Evolutionary conservation across 192 early-diverging fungal species (phyloP), one percentile per base, ranked within the genome.

Genomic region (Piromyces sp.): DNA sequence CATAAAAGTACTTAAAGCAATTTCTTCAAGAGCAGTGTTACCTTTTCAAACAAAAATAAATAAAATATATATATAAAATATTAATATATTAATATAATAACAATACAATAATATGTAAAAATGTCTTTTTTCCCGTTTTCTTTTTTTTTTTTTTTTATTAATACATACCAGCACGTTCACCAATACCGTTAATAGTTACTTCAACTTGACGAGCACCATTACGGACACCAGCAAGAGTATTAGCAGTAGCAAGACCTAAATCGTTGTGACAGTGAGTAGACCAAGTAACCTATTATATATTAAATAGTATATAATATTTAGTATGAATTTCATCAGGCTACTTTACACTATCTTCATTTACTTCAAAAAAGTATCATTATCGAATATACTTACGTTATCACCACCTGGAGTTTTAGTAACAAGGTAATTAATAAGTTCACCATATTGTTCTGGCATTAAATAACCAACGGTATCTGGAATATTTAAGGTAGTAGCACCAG

Each of bases 251-350:
- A 30, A 98, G 89, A 80, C 97, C 97, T 38, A 98, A 90, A 84
- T 98, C 97, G 83, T 98, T 94, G 88, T 98, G 97, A 85, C 97
- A 98, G 84, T 98, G 97, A n/a, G 95, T 96, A 30, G 95, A 97
- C 91, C 94, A 97, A 78, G 91, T 88, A 30, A 91, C 92, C 83
- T 85, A 81, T 30, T 81, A 36, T 79, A 17, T 6, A 79, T 51
- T 51, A 22, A n/a, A n/a, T n/a, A n/a, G n/a, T n/a, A n/a, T n/a
- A n/a, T n/a, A n/a, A n/a, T n/a, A n/a, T n/a, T n/a, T n/a, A n/a
- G n/a, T n/a, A n/a, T n/a, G n/a, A n/a, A n/a, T n/a, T n/a, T n/a
- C n/a, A n/a, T n/a, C n/a, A n/a, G n/a, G n/a, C n/a, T 33, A 33
- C 31, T 33, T 26, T 31, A 83, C 79, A 28, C 28, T 12, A 26